phyloP scores from a whole-genome alignment of 495 filamentous ascomycete genomes.

The Cladorrhinum samala region DNA sequence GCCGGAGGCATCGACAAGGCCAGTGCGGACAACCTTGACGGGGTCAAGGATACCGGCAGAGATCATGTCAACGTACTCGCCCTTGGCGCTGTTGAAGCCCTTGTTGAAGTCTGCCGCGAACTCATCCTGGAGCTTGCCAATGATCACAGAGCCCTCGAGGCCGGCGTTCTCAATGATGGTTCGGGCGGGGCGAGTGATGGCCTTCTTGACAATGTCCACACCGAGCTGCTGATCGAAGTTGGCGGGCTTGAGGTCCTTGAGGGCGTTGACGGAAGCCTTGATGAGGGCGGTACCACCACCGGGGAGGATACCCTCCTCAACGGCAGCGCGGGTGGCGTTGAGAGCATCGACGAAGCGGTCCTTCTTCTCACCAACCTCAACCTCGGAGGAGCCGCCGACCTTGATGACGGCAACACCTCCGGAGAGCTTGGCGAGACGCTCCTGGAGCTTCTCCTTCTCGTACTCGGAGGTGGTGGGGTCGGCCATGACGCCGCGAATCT shows the following conservation, averaged over 20 bases:
- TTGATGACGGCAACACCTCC: slow-evolving; percentile 99
- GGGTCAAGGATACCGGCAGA: slow-evolving; percentile 92
- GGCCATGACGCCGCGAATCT: slow-evolving; percentile 94
- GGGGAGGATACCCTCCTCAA: slow-evolving; percentile 97
- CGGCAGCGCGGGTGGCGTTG: slow-evolving; percentile 95
- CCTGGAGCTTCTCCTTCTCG: slow-evolving; percentile 99
- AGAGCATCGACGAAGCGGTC: slow-evolving; percentile 97
- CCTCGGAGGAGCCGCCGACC: slow-evolving; percentile 94
- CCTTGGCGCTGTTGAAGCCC: slow-evolving; percentile 91
- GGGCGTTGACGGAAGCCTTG: slow-evolving; percentile 88
- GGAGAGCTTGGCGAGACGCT: slow-evolving; percentile 98
- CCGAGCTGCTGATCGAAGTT: slow-evolving; percentile 99
- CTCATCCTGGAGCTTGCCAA: slow-evolving; percentile 97
- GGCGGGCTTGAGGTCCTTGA: slow-evolving; percentile 70
- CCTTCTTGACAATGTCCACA: slow-evolving; percentile 93
- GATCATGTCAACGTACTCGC: slow-evolving; percentile 99
- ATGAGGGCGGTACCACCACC: slow-evolving; percentile 97
- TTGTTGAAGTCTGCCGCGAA: slow-evolving; percentile 92
- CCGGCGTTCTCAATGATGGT: slow-evolving; percentile 98
- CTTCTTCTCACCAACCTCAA: slow-evolving; percentile 99
- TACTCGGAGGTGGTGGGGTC: slow-evolving; percentile 94
- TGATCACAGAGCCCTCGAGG: slow-evolving; percentile 88
- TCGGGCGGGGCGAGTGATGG: slow-evolving; percentile 88
- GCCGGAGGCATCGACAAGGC: slow-evolving; percentile 87
- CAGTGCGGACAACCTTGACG: slow-evolving; percentile 97